Evolutionary conservation across 805 yeast genomes (phyloP), one percentile per base, ranked within the genome.

Genomic region (Zygotorulaspora florentina): DNA sequence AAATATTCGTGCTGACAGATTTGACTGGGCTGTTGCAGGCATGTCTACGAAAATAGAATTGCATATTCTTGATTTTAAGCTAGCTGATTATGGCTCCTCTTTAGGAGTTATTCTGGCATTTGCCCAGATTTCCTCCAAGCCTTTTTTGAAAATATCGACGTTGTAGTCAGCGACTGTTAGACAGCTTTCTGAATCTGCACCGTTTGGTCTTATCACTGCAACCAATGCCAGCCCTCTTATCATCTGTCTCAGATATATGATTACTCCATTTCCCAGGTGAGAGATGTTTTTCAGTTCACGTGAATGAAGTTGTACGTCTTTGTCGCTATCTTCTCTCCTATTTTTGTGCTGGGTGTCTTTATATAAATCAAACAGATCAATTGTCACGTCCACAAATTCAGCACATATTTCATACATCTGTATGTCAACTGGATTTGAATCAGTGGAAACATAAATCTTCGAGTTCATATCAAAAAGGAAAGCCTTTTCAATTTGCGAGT

Each of bases 401-500:
- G 97, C 95, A 66, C 98, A 93, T 1, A 91, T 95, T 64, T 93
- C 97, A 63, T 93, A 93, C 0, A 95, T 87, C 60, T 89, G 96
- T 34, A 88, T 85, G 67, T 91, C 98, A 33, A 91, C 96, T 0
- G 98, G 97, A 1, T 90, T 82, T 0, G 96, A 86, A 64, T 93
- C 99, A 0, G 98, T 91, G 4, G 97, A 96, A 40, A 91, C 89
- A 62, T 91, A 93, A 16, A 93, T 87, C 63, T 93, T 93, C 13
- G 96, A 85, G 59, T 87, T 86, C 20, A 91, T 80, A 62, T 93
- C 99, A 58, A 93, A 91, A 46, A 93, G 65, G 58, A 90, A 93
- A 15, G 93, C 91, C 69, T 93, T 93, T 54, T 93, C 99, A 50
- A 93, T 85, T 20, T 86, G 85, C 11, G 90, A 84, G 61, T 89